phyloP scores from a whole-genome alignment of 2,329 filamentous ascomycete species.

The Pleomassaria siparia region DNA sequence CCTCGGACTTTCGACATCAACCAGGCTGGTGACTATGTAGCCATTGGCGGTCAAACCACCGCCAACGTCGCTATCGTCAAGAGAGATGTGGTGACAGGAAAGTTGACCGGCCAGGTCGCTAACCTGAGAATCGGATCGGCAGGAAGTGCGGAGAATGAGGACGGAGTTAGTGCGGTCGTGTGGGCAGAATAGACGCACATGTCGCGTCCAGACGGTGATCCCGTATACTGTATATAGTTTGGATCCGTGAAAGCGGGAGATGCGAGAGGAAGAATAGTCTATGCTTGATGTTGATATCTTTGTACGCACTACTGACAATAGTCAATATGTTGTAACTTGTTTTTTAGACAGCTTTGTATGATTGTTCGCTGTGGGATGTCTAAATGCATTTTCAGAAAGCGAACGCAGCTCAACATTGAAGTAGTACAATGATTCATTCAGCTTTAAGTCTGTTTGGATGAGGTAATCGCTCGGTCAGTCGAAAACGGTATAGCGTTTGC shows the following conservation, averaged over 20 bases:
- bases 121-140: slow-evolving; percentile 27
- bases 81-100: slow-evolving; percentile 30
- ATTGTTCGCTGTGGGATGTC: too few species aligned
- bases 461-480: not conserved
- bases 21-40: slow-evolving; percentile 32
- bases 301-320: too few species aligned
- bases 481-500: not conserved
- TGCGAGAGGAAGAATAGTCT: too few species aligned
- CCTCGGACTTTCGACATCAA: slow-evolving; percentile 41
- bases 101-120: slow-evolving; percentile 25
- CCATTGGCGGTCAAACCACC: slow-evolving; percentile 36
- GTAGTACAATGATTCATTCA: too few species aligned
- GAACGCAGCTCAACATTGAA: too few species aligned
- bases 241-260: too few species aligned
- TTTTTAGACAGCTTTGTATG: too few species aligned
- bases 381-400: too few species aligned
- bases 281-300: too few species aligned
- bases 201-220: not conserved
- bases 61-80: slow-evolving; percentile 36
- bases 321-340: too few species aligned
- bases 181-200: slow-evolving; percentile 31
- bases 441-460: too few species aligned
- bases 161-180: slow-evolving; percentile 37
- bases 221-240: not conserved
- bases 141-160: slow-evolving; percentile 32